Evolutionary conservation across 2,329 filamentous ascomycete genomes (phyloP).

Genomic region (Stagonosporopsis chrysanthemi): DNA sequence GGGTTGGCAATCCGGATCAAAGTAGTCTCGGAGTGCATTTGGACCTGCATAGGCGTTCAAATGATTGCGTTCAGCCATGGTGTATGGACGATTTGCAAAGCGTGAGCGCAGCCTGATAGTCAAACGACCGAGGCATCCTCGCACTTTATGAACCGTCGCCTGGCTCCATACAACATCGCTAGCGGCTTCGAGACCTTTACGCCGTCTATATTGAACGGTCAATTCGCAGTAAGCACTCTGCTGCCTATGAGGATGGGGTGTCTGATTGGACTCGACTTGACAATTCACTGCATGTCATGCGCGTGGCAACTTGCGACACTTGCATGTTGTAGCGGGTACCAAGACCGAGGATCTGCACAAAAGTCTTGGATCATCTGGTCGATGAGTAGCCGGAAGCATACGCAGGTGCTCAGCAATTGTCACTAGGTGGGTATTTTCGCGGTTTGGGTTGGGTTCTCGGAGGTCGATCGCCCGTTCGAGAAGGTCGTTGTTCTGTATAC

Average conservation of each 20-base stretch:
- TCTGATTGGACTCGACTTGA: not conserved
- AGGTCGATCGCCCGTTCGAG: not conserved
- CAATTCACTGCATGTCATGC: not conserved
- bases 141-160: not conserved
- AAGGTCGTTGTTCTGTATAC: slow-evolving; percentile 5
- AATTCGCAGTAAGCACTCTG: not conserved
- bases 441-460: not conserved
- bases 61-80: slow-evolving; percentile 21
- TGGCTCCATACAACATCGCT: not conserved
- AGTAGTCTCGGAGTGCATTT: slow-evolving; percentile 65
- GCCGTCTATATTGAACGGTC: not conserved
- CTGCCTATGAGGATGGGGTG: not conserved
- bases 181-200: not conserved
- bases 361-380: not conserved
- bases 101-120: not conserved
- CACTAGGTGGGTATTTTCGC: slow-evolving; percentile 4
- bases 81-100: not conserved
- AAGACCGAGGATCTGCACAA: slow-evolving; percentile 2
- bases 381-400: not conserved
- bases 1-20: slow-evolving; percentile 64
- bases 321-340: not conserved
- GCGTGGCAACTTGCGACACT: not conserved
- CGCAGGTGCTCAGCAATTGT: slow-evolving; percentile 11
- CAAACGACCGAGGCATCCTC: not conserved
- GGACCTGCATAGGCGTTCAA: slow-evolving; percentile 66